A percentile compares a stretch with the other conserved stretches of the same genome.
These are phyloP conservation scores for Penicillium ochrochloron DNA, from an alignment of 495 filamentous ascomycete species.

Conservation along the genomic window DNA sequence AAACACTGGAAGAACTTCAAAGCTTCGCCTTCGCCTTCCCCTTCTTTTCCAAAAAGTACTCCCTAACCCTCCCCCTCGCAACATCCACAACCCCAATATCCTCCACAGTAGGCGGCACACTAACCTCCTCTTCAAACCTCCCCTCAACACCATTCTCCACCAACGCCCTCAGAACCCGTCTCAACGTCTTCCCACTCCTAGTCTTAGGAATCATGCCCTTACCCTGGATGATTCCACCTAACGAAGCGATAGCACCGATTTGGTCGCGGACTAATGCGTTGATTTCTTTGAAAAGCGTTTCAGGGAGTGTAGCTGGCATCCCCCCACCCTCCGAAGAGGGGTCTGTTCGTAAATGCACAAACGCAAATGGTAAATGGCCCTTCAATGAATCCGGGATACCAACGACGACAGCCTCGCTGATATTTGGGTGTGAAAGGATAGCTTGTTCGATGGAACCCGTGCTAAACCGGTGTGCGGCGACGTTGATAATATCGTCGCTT, in stretches of 20 bases:
- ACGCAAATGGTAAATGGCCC: conserved; percentile 89
- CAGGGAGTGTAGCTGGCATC: conserved; percentile 46
- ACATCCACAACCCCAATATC: conserved; percentile 61
- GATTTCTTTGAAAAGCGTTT: conserved; percentile 61
- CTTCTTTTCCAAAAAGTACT: conserved; percentile 56
- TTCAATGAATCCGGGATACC: conserved; percentile 85
- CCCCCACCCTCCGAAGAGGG: not conserved
- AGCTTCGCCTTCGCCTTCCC: conserved; percentile 56
- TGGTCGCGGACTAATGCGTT: conserved; percentile 74
- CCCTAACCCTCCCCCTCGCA: conserved; percentile 56
- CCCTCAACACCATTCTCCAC: conserved; percentile 65
- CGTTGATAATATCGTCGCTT: conserved; percentile 93
- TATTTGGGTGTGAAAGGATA: conserved; percentile 74
- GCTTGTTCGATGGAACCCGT: conserved; percentile 91
- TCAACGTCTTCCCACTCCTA: conserved; percentile 81
- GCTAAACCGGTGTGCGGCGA: conserved; percentile 88
- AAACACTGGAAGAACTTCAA: conserved; percentile 29
- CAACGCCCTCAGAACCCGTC: conserved; percentile 79
- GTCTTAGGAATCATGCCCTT: conserved; percentile 94
- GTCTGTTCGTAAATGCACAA: conserved; percentile 63
- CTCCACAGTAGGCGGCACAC: conserved; percentile 64
- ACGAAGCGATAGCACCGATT: conserved; percentile 83
- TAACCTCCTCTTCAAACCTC: conserved; percentile 55
- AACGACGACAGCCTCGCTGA: conserved; percentile 84
- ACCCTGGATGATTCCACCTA: conserved; percentile 84